Base-by-base conservation (phyloP, 176 grass and related monocot genomes). In the Areca catechu region DNA sequence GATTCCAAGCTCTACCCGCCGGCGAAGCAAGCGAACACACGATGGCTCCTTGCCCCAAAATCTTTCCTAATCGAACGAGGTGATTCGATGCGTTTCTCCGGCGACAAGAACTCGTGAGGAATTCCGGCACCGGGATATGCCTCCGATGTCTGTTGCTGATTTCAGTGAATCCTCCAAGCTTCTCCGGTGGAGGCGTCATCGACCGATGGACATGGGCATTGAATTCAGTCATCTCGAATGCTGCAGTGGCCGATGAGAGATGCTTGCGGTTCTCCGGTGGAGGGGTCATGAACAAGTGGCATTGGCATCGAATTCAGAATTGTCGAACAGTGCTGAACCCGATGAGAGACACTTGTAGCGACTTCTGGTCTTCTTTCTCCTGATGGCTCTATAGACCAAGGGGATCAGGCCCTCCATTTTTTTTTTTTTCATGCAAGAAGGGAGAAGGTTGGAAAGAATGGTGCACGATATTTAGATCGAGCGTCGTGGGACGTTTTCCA, bases 371-470 rank as follows among this genome's bases (percentile, higher is more conserved):
- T 78, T 76, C 82, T 81, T 85, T 68, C 79, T 82, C 78, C 70
- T 90, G 18, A 90, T 49, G 2, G 75, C 58, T 15, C 85, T 85
- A 61, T 74, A 49, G 52, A 85, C 29, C 18, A 65, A 68, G 62
- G 81, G 74, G 28, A 89, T 61, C 57, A 85, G 23, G 2, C 81
- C 86, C 3, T 89, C 81, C 86, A 89, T 83, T 43, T 22, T 63
- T 63, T 9, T n/a, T 62, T 21, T 68, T 63, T 9, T 43, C 34
- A 43, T n/a, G 34, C n/a, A 51, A 22, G 56, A 28, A 51, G n/a
- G n/a, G 27, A 34, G 5, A 57, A 60, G 22, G 61, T 43, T 14
- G 34, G 34, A 43, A 14, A 43, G 27, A 29, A 51, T 24, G 5
- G 16, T 22, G 55, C 16, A 29, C 49, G 29, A 50, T 27, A 18